Evolutionary conservation across 768 basidiomycete genomes (phyloP), one percentile per base, ranked within the genome.

Genomic region (Kwoniella sp.): DNA sequence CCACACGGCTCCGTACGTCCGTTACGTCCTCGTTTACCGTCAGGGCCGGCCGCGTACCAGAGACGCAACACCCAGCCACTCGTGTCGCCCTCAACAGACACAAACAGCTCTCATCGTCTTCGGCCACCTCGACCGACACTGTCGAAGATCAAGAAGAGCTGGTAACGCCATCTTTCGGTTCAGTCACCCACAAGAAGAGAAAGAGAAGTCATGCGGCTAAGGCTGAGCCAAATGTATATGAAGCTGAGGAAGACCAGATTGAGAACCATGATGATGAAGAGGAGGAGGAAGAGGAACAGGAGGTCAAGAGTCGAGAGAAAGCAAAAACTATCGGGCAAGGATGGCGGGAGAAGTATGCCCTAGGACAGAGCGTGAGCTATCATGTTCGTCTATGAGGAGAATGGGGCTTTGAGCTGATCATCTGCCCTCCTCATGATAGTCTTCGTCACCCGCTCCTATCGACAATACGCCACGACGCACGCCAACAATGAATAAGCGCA

Each of bases 281-380:
- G n/a, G 53, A 58, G 38, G 70, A 54, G 54, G 52, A 57, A 17
- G 57, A 57, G 3, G 61, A 73, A 23, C 34, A 58, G 31, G 70
- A 73, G 31, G 53, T 23, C 45, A 57, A 61, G 25, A 50, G 67
- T 30, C 55, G 53, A 30, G 68, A 70, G 26, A 64, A 61, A 22
- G 75, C 70, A 8, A 75, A 64, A 63, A 64, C 58, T 11, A 60
- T 77, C 17, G 67, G 66, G 15, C 31, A n/a, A n/a, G 70, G 70
- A 0, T 77, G 73, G 75, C 70, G 57, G 56, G 55, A 37, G 23
- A 74, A 73, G 58, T 77, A 64, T 61, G 61, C 66, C 1, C 65
- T 74, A 26, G 62, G 34, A 4, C 57, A 58, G 20, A 58, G 38
- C 28, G 63, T 65, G 52, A 65, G 63, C 48, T 52, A 17, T n/a